Base-by-base conservation (phyloP, 2,329 filamentous ascomycete genomes). In the Beauveria varroae region DNA sequence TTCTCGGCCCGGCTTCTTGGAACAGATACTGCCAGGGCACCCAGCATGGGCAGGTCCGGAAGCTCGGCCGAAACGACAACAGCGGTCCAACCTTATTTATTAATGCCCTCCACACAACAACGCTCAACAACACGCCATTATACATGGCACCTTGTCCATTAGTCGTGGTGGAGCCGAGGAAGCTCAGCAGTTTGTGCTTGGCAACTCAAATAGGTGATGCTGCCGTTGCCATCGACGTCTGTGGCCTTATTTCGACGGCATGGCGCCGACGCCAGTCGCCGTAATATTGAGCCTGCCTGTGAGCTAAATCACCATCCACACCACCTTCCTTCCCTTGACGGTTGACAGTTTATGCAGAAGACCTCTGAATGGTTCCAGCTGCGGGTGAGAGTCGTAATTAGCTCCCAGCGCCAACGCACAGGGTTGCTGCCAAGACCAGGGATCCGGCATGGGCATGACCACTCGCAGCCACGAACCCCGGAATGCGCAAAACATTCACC, bases 351-450 rank as follows among this genome's bases (percentile, higher is more conserved):
- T 34, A 3, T 26, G 9, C 9, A 43, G 18, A 51, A 34, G 37
- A 30, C 22, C 18, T 28, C 34, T 37, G 34, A 34, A 34, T 34
- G 30, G 46, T 12, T 2, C 20, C 9, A 46, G 37, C 47, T 37
- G 57, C 18, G 24, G 9, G 8, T 3, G 54, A 57, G 50, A 57
- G 41, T 50, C 43, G 28, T 37, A 4, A 30, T 28, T 40, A 50
- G 30, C 44, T 37, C 41, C 41, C 16, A 47, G 50, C 41, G 58
- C 58, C 58, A 60, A 28, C 58, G 58, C 58, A 60, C 58, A 54
- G 41, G 41, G 41, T 60, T 37, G 58, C 51, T 34, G 58, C 58
- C 58, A 60, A 60, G 58, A 55, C 58, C 43, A 60, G 50, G 51
- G 58, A 54, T 28, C 58, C 57, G 57, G 57, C 57, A 58, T 37